Conservation (phyloP, 2,329 filamentous ascomycete genomes). For the Hysterium pulicare region DNA sequence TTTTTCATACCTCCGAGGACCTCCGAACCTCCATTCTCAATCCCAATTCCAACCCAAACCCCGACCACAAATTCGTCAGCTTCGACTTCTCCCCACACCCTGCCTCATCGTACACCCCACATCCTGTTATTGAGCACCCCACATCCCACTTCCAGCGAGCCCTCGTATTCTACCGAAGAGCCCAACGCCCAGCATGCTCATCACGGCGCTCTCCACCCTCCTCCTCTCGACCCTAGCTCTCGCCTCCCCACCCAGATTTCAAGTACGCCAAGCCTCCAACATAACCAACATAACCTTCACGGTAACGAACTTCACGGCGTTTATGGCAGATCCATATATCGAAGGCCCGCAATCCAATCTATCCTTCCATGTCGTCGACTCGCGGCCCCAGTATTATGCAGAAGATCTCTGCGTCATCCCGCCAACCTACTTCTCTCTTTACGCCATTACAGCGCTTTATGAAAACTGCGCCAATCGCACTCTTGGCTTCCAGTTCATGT, state of each 20-base stretch:
- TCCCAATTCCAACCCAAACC: neutral
- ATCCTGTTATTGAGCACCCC: too few relatives aligned
- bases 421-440: conserved; percentile 13
- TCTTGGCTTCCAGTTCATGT: conserved; percentile 9
- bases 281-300: conserved; percentile 5
- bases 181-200: neutral
- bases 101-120: neutral
- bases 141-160: too few relatives aligned
- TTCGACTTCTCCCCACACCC: neutral
- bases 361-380: conserved; percentile 11
- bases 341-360: conserved; percentile 4
- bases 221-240: neutral
- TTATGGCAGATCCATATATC: conserved; percentile 10
- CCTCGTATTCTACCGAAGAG: too few relatives aligned
- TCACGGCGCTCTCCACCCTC: neutral
- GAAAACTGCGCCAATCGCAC: conserved; percentile 8
- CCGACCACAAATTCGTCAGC: neutral
- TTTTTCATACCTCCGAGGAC: neutral
- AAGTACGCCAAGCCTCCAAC: conserved; percentile 3
- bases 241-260: neutral
- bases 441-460: conserved; percentile 13
- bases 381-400: conserved; percentile 6
- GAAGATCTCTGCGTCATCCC: conserved; percentile 7
- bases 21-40: neutral
- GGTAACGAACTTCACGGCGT: conserved; percentile 12